These are phyloP conservation scores for Pichia sp. DNA, from an alignment of 1,139 yeast genomes.

Conservation along the genomic window DNA sequence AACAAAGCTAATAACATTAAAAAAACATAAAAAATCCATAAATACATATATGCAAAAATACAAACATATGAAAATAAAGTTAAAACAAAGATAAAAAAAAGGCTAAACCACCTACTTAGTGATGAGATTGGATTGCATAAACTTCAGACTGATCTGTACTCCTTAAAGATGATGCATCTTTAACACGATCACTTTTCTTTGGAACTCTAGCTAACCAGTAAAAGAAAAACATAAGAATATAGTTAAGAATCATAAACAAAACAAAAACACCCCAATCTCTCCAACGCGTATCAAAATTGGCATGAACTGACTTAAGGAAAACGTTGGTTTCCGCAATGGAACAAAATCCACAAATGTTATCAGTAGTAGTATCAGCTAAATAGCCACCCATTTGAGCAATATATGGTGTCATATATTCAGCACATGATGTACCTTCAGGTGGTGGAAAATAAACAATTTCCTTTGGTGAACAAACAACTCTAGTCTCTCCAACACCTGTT, in stretches of 20 bases:
- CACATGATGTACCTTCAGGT: conserved; percentile 43
- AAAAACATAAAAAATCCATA: not conserved
- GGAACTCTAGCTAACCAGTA: conserved; percentile 37
- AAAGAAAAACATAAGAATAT: conserved; percentile 32
- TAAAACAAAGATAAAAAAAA: not conserved
- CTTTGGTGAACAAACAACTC: conserved; percentile 37
- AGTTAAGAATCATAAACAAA: conserved; percentile 42
- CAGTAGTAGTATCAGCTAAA: conserved; percentile 35
- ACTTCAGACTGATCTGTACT: conserved; percentile 16
- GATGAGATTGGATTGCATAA: not conserved
- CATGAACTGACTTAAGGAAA: conserved; percentile 29
- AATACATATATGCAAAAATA: not conserved
- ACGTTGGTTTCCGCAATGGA: conserved; percentile 34
- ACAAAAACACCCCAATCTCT: conserved; percentile 53
- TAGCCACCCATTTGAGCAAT: conserved; percentile 38
- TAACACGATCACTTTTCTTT: conserved; percentile 24
- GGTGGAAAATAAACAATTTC: conserved; percentile 48
- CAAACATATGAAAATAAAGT: not conserved
- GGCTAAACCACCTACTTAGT: too few relatives aligned
- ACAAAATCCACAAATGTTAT: conserved; percentile 39
- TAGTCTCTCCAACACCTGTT: conserved; percentile 37
- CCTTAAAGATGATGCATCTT: conserved; percentile 24
- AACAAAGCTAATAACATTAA: not conserved
- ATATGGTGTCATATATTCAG: conserved; percentile 35
- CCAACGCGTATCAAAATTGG: conserved; percentile 43